Base-by-base conservation (phyloP, 2,329 filamentous ascomycete species). In the Botrytis tulipae region DNA sequence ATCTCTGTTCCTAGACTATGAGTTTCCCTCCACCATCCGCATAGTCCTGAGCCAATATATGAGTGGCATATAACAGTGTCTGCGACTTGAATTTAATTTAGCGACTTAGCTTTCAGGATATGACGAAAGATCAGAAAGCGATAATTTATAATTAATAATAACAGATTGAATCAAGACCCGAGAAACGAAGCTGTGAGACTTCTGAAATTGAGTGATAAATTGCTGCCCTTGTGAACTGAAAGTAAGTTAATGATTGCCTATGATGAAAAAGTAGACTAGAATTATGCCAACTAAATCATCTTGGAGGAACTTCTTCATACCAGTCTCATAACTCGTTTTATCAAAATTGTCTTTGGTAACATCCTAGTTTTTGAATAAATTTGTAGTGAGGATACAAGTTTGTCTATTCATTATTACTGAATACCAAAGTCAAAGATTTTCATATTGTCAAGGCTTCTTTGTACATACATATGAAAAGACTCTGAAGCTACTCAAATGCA, bases 351-450 rank as follows among this genome's bases (percentile, higher is more conserved):
- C 9, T 20, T 46, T 46, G 14, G 3, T 8, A n/a, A 14, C 25
- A 51, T 4, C 22, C 9, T 51, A 25, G 22, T 12, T 25, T 10
- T 10, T 6, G 25, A 51, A 12, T n/a, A 6, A 14, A 51, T 51
- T 12, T 22, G 4, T 51, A 0, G 14, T 5, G 25, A 0, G 25
- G 10, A 51, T n/a, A n/a, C 4, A 51, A 14, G 4, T n/a, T n/a
- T n/a, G 25, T 1, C 10, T n/a, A 14, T 51, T n/a, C 1, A n/a
- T 16, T n/a, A 8, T 12, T n/a, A n/a, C 48, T n/a, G 25, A 6
- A 12, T 14, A 12, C 4, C 4, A n/a, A 51, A 51, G 5, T 51
- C 10, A n/a, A 12, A 5, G 25, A 51, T 3, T 14, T 2, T 6
- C 25, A n/a, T 51, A 1, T 8, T 22, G 20, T 35, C 32, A 37